Base-by-base conservation (phyloP, 371 early-diverging fungal species). In the Circinella umbellata region DNA sequence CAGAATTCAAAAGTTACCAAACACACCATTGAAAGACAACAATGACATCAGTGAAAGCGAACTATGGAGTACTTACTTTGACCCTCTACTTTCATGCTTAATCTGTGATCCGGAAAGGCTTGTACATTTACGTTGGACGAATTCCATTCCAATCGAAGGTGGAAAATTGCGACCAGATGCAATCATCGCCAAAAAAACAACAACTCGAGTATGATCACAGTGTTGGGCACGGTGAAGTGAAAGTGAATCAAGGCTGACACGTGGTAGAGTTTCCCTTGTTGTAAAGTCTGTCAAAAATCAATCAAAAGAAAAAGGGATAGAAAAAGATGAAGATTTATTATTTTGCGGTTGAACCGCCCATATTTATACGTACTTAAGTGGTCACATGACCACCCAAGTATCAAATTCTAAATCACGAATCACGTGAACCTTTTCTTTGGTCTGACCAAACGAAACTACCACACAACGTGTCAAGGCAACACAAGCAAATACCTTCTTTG, bases 1-100 rank as follows among this genome's bases (percentile, higher is more conserved):
- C 35, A 67, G 69, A 34, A 61, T 66, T 20, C 69, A 73, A 63
- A 73, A 73, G 63, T 27, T 73, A 37, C 69, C 69, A 18, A 67
- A 18, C 63, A 36, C 63, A 0, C 66, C 48, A 20, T 53, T 67
- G 57, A 68, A 74, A 69, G 66, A 69, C 46, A 61, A 68, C 62
- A 38, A 38, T 49, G 64, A 27, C 59, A 54, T 66, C 63, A 73
- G 68, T 69, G 75, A 79, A 76, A 76, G 54, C 42, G 73, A 74
- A 64, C 63, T 79, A 53, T 79, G n/a, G 80, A 79, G 64, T 68
- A 79, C 73, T 4, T 76, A 74, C 67, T 76, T 68, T 63, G 80
- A 80, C 57, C 76, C 80, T 18, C 18, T 76, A 34, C 49, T 79
- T n/a, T 75, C 72, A 35, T 74, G 73, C 59, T 54, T 76, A 5